A percentile compares a stretch with the other conserved stretches of the same genome.
These are phyloP conservation scores for Trichoderma gamsii DNA, from an alignment of 495 filamentous ascomycete genomes.

Conservation along the genomic window DNA sequence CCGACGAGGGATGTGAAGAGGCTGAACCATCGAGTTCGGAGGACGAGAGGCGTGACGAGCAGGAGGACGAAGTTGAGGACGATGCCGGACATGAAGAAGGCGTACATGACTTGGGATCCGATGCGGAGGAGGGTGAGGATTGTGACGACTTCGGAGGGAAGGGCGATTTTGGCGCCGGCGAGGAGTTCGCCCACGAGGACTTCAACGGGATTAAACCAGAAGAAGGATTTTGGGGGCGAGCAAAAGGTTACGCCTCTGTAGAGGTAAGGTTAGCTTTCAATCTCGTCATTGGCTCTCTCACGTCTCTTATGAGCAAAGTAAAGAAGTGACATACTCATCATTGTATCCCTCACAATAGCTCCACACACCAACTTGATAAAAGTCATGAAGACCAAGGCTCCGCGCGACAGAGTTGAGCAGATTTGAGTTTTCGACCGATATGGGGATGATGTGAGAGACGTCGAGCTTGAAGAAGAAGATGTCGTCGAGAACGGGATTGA, in stretches of 20 bases:
- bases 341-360: slow-evolving; percentile 82
- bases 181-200: slow-evolving; percentile 73
- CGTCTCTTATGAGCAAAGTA: not conserved
- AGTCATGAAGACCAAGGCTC: slow-evolving; percentile 82
- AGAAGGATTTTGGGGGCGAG: slow-evolving; percentile 59
- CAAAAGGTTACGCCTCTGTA: slow-evolving; percentile 64
- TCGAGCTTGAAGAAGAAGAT: slow-evolving; percentile 82
- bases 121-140: slow-evolving; percentile 67
- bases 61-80: slow-evolving; percentile 60
- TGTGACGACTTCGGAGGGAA: slow-evolving; percentile 63
- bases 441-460: slow-evolving; percentile 76
- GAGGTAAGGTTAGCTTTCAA: slow-evolving; percentile 4
- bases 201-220: slow-evolving; percentile 85
- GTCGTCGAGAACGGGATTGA: slow-evolving; percentile 51
- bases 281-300: not conserved
- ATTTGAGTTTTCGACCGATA: slow-evolving; percentile 63
- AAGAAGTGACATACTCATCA: slow-evolving; percentile 34
- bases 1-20: slow-evolving; percentile 50
- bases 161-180: slow-evolving; percentile 73
- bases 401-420: slow-evolving; percentile 87
- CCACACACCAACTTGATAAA: slow-evolving; percentile 91
- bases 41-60: slow-evolving; percentile 33
- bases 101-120: slow-evolving; percentile 91
- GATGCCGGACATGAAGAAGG: slow-evolving; percentile 66
- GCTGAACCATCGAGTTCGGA: slow-evolving; percentile 43